phyloP scores from a whole-genome alignment of 495 filamentous ascomycete genomes.

The Melanomma pulvis-pyrius region DNA sequence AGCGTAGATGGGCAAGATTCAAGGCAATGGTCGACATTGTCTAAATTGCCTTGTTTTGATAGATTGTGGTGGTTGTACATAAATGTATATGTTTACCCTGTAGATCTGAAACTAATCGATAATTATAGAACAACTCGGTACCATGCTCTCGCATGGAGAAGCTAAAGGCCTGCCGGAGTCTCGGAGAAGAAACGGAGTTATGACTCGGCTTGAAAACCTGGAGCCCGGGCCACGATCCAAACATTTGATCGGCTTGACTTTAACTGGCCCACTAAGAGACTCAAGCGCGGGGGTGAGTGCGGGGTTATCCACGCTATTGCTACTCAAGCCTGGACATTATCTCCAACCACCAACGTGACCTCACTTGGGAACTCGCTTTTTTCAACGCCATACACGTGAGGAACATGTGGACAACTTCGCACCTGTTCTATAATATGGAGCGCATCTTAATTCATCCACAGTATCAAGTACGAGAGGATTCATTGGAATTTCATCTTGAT shows the following conservation, averaged over 20 bases:
- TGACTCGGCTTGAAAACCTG: neutral
- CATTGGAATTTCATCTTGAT: neutral
- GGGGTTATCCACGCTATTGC: slow-evolving; percentile 8
- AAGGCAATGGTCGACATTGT: too few species aligned
- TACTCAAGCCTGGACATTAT: slow-evolving; percentile 1
- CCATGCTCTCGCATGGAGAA: neutral
- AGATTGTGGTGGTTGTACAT: too few species aligned
- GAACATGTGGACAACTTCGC: neutral
- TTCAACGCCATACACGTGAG: neutral
- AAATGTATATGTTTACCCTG: too few species aligned
- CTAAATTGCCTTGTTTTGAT: too few species aligned
- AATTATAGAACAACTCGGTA: neutral
- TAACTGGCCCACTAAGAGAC: neutral
- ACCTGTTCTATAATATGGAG: neutral
- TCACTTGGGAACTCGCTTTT: neutral
- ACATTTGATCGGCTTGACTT: neutral
- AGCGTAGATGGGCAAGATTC: too few species aligned
- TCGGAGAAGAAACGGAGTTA: neutral
- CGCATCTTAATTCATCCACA: neutral
- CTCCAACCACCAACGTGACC: slow-evolving; percentile 18
- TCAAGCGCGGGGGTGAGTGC: slow-evolving; percentile 5
- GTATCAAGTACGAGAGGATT: neutral
- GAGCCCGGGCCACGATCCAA: neutral
- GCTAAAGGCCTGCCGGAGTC: neutral
- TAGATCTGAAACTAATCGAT: too few species aligned